Evolutionary conservation across 2,329 filamentous ascomycete genomes (phyloP).

Genomic region (Dryadomyces quercivorus): DNA sequence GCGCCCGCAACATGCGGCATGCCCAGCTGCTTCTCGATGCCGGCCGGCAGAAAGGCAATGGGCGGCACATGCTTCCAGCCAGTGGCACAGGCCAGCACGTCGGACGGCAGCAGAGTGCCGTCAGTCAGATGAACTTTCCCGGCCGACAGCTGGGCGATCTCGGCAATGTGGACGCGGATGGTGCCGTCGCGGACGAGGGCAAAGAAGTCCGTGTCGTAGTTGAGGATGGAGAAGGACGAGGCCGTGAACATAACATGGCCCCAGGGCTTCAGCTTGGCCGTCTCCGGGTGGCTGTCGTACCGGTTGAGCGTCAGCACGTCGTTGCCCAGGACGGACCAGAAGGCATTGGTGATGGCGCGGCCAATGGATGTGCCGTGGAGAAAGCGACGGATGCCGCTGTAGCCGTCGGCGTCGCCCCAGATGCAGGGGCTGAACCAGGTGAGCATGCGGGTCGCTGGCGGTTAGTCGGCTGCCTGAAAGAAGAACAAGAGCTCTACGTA

Average conservation of each 20-base stretch:
- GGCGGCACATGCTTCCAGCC: constrained; percentile 45
- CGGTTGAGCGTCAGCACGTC: constrained; percentile 42
- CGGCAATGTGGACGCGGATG: constrained; percentile 38
- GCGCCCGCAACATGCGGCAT: constrained; percentile 26
- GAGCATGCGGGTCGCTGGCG: constrained; percentile 46
- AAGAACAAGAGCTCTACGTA: constrained; percentile 12
- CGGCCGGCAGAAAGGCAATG: constrained; percentile 37
- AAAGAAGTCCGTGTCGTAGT: constrained; percentile 46
- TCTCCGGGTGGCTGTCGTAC: constrained; percentile 41
- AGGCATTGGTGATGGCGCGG: constrained; percentile 38
- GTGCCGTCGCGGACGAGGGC: constrained; percentile 39
- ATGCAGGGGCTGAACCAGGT: constrained; percentile 67
- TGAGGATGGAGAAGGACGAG: constrained; percentile 45
- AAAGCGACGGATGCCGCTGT: constrained; percentile 37
- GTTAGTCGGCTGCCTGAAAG: not conserved
- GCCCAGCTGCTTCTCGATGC: constrained; percentile 33
- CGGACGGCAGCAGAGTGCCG: constrained; percentile 31
- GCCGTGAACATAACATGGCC: constrained; percentile 38
- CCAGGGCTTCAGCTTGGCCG: constrained; percentile 41
- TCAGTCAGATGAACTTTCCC: constrained; percentile 37
- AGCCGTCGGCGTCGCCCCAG: constrained; percentile 55
- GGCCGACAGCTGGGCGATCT: constrained; percentile 33
- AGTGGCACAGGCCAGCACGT: constrained; percentile 42
- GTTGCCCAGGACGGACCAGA: constrained; percentile 44
- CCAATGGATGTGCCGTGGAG: constrained; percentile 47